Evolutionary conservation across 2,329 filamentous ascomycete genomes (phyloP), one percentile per base, ranked within the genome.

Genomic region (Didymella sp.): DNA sequence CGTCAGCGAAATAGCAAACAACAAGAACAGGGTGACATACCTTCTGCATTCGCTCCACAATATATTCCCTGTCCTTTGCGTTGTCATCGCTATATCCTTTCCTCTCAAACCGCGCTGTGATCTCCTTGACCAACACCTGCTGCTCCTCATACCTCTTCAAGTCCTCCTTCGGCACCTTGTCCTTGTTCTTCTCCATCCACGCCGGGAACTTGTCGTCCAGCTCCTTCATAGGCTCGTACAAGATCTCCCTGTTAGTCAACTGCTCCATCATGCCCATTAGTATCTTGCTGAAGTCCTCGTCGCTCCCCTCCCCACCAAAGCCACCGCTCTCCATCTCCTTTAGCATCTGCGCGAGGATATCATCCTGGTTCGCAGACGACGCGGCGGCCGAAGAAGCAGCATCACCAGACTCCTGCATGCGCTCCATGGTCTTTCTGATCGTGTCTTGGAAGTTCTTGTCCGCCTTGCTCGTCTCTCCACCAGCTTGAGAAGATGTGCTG

Each of bases 201-300:
- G 79, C 87, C 0, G 93, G 94, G 72, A 95, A 99, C 77, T 97
- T 98, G 50, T 91, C 89, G 75, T 96, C 81, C 44, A 99, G 81
- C 78, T 99, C 95, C 80, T 96, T 96, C 92, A 99, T 97, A 2
- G 95, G 95, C 79, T 99, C 94, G 74, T 98, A 98, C 47, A 99
- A 79, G 61, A 99, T 97, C 67, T 98, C 95, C 81, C 96, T 98
- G 77, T 96, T 96, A 3, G 95, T 98, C 61, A 99, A 84, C 77
- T 99, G 93, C 79, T 98, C 92, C 94, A 99, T 98, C 92, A 98
- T 96, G 51, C 90, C 91, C 84, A 96, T 87, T 58, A 99, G 85
- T 87, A 98, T 92, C 79, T 96, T 94, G 55, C 91, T 92, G 69
- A 98, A 90, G 67, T 96, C 92, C 68, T 95, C 92, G 54, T 97